Evolutionary conservation across 441 rosid species (phyloP), one percentile per base, ranked within the genome.

Genomic region (Aleurites moluccanus): DNA sequence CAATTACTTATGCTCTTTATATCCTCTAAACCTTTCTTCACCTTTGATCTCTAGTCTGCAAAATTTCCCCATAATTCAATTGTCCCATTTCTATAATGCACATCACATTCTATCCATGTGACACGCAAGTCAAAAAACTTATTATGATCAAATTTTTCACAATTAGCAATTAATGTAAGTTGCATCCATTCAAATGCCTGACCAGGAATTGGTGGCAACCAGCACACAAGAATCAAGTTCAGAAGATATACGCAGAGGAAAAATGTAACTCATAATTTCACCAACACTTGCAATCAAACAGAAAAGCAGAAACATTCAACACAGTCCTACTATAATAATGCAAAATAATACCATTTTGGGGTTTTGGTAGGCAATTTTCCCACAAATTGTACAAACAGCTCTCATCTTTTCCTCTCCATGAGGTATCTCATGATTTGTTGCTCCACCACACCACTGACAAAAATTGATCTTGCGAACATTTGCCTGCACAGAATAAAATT

Each of bases 371-470:
- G 94, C 90, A 67, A 95, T 88, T 83, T 78, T 91, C 73, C 78
- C 88, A 44, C 98, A 95, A 53, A 81, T 80, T 10, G 91, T 88
- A 81, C 99, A 92, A 78, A 92, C 90, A 71, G 98, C 92, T 84
- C 98, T 83, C 73, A 82, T 70, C 82, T 89, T 95, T 87, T 95
- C 97, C 79, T 95, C 99, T 52, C 98, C 98, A 50, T 88, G 84
- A 52, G 98, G 99, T 45, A 92, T 82, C 70, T 85, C 99, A 80
- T 92, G 90, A 83, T 92, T 95, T 20, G 92, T 90, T 23, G 87
- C 83, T 52, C 93, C 97, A 73, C 99, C 98, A 84, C 99, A 95
- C 97, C 91, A 91, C 83, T 92, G 99, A 80, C 99, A 95, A 77
- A 92, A 95, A 71, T 87, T 91, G 75, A 91, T 89, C 86, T 79